phyloP scores from a whole-genome alignment of 352 stramenopile genomes.

The Phytophthora parvispora region DNA sequence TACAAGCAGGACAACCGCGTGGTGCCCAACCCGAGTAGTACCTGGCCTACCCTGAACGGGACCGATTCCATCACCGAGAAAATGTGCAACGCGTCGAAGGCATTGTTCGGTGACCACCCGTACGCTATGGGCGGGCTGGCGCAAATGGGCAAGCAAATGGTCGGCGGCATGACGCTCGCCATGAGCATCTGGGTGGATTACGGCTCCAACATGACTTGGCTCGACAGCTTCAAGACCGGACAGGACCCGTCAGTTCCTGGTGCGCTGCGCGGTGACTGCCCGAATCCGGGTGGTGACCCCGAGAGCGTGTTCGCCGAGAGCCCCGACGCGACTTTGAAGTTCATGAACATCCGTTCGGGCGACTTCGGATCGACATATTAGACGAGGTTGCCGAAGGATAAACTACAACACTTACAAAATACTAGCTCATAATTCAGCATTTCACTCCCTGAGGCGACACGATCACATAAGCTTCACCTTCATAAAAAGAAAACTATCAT shows the following conservation, averaged over 20 bases:
- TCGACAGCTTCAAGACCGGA: neutral
- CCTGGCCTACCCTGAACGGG: neutral
- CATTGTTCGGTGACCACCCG: neutral
- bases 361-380: neutral
- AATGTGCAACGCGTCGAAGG: neutral
- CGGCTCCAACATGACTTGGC: conserved; percentile 1
- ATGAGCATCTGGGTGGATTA: conserved; percentile 2
- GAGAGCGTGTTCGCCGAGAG: neutral
- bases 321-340: neutral
- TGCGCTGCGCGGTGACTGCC: neutral
- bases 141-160: conserved; percentile 1
- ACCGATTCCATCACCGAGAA: neutral
- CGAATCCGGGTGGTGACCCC: neutral
- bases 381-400: neutral
- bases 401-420: no score
- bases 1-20: neutral
- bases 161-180: neutral
- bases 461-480: no score
- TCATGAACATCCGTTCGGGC: neutral
- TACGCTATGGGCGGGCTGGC: neutral
- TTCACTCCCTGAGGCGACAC: no score
- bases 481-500: no score
- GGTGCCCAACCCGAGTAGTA: neutral
- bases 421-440: no score
- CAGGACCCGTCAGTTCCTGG: neutral